Evolutionary conservation across 2,329 filamentous ascomycete species (phyloP), one percentile per base, ranked within the genome.

Genomic region (Emericellopsis atlantica): DNA sequence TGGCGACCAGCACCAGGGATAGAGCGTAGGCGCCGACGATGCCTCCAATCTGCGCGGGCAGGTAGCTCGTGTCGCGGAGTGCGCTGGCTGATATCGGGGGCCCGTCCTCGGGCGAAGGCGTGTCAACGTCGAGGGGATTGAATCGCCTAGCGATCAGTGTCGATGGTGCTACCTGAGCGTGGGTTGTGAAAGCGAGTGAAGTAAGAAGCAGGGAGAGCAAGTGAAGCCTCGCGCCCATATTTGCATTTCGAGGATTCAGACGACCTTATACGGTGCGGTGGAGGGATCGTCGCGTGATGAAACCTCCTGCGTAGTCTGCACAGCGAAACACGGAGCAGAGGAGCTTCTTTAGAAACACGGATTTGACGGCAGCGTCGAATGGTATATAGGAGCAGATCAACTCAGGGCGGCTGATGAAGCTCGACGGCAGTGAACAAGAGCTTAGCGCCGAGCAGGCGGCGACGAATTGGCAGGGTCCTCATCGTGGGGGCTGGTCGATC

Each of bases 1-100:
- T 66, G 51, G 85, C 80, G 51, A 92, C 76, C 51, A 92, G 60
- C 52, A 87, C 69, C 54, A 93, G 71, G 31, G 79, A 84, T 45
- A 86, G 59, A 44, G 89, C 71, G 75, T 95, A 95, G 44, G 84
- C 81, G 45, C 81, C 87, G 44, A 90, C 72, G 45, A 96, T 84
- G 49, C 81, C 86, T 47, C 84, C 82, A 50, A 95, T 80, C 60
- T 95, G 82, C 44, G 78, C 80, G 15, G 88, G 86, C 18, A 95
- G 74, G 42, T 82, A 76, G 15, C 70, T 62, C 47, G 65, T 65
- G 56, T 88, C 70, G 51, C 77, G 67, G 38, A 76, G 58, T 32
- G 79, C 74, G 50, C 69, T 61, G 42, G 68, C 67, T 33, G 78
- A 78, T 36, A 78, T 57, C 8, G 73, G 65, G 43, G 79, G 73